phyloP scores from a whole-genome alignment of 495 filamentous ascomycete species.

The Aspergillus olivimuriae region DNA sequence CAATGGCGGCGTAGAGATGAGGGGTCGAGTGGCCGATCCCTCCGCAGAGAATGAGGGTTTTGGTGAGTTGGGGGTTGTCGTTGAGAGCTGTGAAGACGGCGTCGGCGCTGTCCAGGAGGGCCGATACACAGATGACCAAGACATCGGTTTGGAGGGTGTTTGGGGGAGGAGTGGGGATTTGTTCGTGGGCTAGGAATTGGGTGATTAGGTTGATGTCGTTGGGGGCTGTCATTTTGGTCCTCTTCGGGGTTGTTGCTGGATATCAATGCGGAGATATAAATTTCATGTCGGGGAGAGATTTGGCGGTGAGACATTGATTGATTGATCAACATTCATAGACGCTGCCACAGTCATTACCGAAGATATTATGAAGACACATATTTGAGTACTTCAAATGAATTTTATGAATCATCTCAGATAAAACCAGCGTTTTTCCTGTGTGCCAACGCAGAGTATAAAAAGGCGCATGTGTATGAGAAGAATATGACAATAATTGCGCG shows the following conservation, averaged over 20 bases:
- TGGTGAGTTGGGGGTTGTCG: conserved; percentile 15
- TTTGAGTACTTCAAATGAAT: no score
- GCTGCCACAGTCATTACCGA: no score
- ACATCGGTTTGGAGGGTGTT: conserved; percentile 10
- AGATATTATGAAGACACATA: no score
- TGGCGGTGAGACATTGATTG: no score
- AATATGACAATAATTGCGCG: no score
- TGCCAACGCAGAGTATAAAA: no score
- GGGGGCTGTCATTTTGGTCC: background rate
- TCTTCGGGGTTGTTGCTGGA: background rate
- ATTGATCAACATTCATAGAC: no score
- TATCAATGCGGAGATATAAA: no score
- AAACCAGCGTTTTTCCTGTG: no score
- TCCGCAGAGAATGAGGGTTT: conserved; percentile 29
- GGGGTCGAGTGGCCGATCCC: conserved; percentile 33
- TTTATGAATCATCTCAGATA: no score
- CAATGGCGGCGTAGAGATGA: conserved; percentile 26
- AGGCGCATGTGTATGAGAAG: no score
- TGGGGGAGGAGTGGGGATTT: conserved; percentile 3
- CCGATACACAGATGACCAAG: conserved; percentile 22
- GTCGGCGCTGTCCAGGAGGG: conserved; percentile 17
- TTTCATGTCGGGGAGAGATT: no score
- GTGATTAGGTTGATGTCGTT: conserved; percentile 21
- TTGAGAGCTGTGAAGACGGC: conserved; percentile 12
- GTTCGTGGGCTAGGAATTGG: conserved; percentile 18